phyloP scores from a whole-genome alignment of 768 basidiomycete species.

The Hydnomerulius pinastri region DNA sequence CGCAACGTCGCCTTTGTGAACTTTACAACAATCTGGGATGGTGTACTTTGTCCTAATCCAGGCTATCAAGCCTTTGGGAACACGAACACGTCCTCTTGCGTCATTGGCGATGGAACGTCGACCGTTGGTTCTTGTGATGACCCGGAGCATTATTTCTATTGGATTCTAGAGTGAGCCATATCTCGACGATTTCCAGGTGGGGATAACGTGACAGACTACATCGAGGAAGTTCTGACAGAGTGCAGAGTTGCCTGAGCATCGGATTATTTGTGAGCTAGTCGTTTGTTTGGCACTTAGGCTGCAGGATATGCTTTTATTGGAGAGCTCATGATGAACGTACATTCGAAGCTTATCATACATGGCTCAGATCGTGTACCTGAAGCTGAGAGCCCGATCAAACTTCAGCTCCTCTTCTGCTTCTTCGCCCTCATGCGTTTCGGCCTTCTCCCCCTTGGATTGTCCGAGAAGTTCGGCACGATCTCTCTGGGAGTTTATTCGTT shows the following conservation, averaged over 20 bases:
- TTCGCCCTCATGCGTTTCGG: neutral
- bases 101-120: slow-evolving; percentile 33
- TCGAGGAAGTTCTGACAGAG: slow-evolving; percentile 38
- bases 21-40: slow-evolving; percentile 53
- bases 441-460: neutral
- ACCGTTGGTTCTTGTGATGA: slow-evolving; percentile 40
- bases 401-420: slow-evolving; percentile 10
- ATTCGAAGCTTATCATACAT: too few relatives aligned
- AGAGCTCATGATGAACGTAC: too few relatives aligned
- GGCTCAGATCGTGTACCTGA: slow-evolving; percentile 49
- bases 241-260: too few relatives aligned
- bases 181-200: neutral
- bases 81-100: slow-evolving; percentile 41
- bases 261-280: too few relatives aligned
- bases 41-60: slow-evolving; percentile 43
- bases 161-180: slow-evolving; percentile 46
- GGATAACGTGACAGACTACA: slow-evolving; percentile 54
- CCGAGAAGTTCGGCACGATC: slow-evolving; percentile 29
- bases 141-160: slow-evolving; percentile 54
- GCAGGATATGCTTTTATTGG: too few relatives aligned
- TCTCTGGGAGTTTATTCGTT: slow-evolving; percentile 51
- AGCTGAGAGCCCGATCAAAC: slow-evolving; percentile 59
- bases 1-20: slow-evolving; percentile 48
- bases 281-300: too few relatives aligned
- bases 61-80: slow-evolving; percentile 53